Base-by-base conservation (phyloP, 2,329 filamentous ascomycete genomes). In the Curvularia sp. region DNA sequence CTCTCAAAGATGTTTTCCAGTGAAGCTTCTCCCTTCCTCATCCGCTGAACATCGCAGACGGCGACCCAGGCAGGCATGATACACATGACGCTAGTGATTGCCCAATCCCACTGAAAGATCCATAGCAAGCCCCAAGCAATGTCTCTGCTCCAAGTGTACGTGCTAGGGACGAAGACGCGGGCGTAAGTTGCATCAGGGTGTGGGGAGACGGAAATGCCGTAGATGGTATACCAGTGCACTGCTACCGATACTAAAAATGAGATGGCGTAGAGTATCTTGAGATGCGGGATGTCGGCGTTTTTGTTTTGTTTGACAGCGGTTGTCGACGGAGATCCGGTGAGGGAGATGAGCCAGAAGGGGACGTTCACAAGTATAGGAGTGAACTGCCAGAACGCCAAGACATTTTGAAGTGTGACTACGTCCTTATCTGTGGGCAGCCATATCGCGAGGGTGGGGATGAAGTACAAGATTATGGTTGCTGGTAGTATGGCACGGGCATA, bases 21-120 rank as follows among this genome's bases (percentile, higher is more conserved):
- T 15, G 52, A 50, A 1, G 57, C 55, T n/a, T 51, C 52, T 28
- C 57, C 59, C 22, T 66, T 58, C 20, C 49, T 24, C 15, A 63
- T 24, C 12, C 65, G 57, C 44, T 61, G 57, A 6, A 66, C 41
- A 51, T 67, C 65, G 26, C 53, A 63, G 5, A 63, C 48, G 2
- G 65, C 59, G 24, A 64, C 58, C 47, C 57, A 58, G 12, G 59
- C 35, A 4, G 54, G 39, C 1, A 66, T 41, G 1, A 64, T 22
- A 24, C 42, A 49, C n/a, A 49, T 42, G n/a, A 52, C 1, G 4
- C 43, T 49, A n/a, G 26, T 24, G 12, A 64, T 41, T 10, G 63
- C 15, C 65, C 65, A 67, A 28, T 67, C 65, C 51, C 65, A 66
- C n/a, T 67, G 65, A 42, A 67, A 67, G n/a, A 67, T 58, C 42